These are phyloP conservation scores for Tetrapisispora fleetii DNA, from an alignment of 805 yeast species.

Conservation along the genomic window DNA sequence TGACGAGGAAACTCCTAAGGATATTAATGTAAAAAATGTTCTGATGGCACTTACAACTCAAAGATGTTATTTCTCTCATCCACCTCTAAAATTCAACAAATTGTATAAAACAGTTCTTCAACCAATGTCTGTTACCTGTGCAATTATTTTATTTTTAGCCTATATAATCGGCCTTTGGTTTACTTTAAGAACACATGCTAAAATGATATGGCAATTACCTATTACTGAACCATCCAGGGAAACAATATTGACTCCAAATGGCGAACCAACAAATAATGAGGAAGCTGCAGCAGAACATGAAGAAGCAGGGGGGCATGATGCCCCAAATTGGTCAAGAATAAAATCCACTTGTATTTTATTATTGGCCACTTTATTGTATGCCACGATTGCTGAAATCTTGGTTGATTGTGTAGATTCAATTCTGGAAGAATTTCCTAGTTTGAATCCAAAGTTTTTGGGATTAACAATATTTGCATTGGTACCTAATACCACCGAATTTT, in stretches of 20 bases:
- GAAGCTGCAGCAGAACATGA: conserved; percentile 32
- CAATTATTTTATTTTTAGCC: conserved; percentile 68
- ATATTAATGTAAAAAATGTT: conserved; percentile 35
- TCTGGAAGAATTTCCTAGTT: conserved; percentile 54
- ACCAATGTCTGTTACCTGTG: conserved; percentile 78
- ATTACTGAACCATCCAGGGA: conserved; percentile 23
- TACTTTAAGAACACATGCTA: conserved; percentile 92
- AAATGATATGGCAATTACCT: conserved; percentile 83
- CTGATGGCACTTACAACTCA: conserved; percentile 23
- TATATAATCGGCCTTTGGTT: conserved; percentile 85
- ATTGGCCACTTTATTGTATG: conserved; percentile 78
- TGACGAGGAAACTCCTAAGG: conserved; percentile 6
- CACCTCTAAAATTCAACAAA: conserved; percentile 58
- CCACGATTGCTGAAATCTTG: conserved; percentile 86
- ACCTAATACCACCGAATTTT: conserved; percentile 93
- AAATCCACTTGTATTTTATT: conserved; percentile 77
- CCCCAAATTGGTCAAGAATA: conserved; percentile 90
- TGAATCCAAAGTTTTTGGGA: conserved; percentile 85
- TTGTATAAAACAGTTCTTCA: conserved; percentile 59
- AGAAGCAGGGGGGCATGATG: conserved; percentile 6
- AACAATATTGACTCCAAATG: conserved; percentile 2
- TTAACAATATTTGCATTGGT: conserved; percentile 91
- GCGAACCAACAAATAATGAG: neutral
- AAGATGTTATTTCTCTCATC: conserved; percentile 69
- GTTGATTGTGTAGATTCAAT: conserved; percentile 91